These are phyloP conservation scores for Margaritispora aquatica DNA, from an alignment of 495 filamentous ascomycete species.

Conservation along the genomic window DNA sequence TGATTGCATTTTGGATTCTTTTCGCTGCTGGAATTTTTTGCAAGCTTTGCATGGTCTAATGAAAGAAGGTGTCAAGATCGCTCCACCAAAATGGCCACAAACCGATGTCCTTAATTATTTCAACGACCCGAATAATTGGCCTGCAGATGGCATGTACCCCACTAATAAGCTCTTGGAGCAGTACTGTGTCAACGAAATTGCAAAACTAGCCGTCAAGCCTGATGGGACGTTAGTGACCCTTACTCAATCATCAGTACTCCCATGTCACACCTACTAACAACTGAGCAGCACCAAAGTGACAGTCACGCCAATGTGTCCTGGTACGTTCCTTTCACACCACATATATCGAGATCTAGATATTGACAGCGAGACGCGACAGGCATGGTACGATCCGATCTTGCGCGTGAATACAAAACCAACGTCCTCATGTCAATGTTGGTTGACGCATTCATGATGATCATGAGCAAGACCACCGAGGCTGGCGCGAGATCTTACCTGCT, in stretches of 20 bases:
- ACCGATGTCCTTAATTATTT: conserved; percentile 26
- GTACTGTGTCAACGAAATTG: conserved; percentile 30
- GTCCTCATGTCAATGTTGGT: conserved; percentile 7
- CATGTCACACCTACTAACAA: background rate
- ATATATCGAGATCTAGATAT: background rate
- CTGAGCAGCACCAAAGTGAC: conserved; percentile 31
- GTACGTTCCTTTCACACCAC: conserved; percentile 13
- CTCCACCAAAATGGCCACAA: conserved; percentile 6
- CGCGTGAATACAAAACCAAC: conserved; percentile 25
- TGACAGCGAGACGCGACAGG: background rate
- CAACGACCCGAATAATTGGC: conserved; percentile 27
- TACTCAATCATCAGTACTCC: background rate
- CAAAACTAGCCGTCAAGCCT: conserved; percentile 21
- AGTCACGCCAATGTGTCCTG: conserved; percentile 36
- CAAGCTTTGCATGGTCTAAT: background rate
- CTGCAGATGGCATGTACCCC: conserved; percentile 20
- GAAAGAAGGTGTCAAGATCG: background rate
- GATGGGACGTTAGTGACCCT: conserved; percentile 21
- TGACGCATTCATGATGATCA: conserved; percentile 17
- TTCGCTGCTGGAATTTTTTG: background rate
- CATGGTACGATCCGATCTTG: conserved; percentile 33
- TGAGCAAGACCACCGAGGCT: conserved; percentile 27
- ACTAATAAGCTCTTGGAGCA: conserved; percentile 35
- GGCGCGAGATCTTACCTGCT: conserved; percentile 31
- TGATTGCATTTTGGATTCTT: background rate